Conservation (phyloP, 2,329 filamentous ascomycete genomes). For the Arthrobotrys megalospora region DNA sequence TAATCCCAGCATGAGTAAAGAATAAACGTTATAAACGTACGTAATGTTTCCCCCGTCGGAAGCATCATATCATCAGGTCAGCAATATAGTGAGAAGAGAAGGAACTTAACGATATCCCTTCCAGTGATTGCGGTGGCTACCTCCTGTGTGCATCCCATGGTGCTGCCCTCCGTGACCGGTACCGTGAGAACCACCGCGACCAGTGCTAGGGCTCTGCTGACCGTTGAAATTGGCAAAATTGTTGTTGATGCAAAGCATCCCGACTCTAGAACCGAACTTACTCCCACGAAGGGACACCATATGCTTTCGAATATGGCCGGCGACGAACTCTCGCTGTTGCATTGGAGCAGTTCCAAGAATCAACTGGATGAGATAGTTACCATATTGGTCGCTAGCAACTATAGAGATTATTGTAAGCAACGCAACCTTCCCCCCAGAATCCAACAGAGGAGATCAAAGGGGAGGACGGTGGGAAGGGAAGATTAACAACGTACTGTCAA, state of each 20-base stretch:
- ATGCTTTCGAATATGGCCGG: conserved; percentile 95
- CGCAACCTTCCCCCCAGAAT: conserved; percentile 1
- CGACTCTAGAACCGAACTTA: conserved; percentile 97
- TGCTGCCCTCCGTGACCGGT: conserved; percentile 42
- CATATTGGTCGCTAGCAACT: conserved; percentile 95
- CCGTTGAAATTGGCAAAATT: conserved; percentile 46
- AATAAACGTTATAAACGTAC: conserved; percentile 23
- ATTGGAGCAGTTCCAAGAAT: conserved; percentile 89
- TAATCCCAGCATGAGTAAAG: conserved; percentile 33
- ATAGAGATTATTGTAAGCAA: conserved; percentile 24
- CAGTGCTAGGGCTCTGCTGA: conserved; percentile 17
- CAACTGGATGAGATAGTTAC: conserved; percentile 98
- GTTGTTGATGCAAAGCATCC: conserved; percentile 94
- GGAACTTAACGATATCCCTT: conserved; percentile 52
- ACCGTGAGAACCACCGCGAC: conserved; percentile 32
- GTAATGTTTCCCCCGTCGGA: conserved; percentile 1
- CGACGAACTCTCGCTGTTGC: conserved; percentile 93
- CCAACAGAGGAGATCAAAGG: neutral
- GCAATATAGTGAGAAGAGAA: conserved; percentile 63
- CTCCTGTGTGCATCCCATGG: conserved; percentile 23
- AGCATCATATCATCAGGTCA: conserved; percentile 3
- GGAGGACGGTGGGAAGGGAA: neutral
- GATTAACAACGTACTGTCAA: conserved; percentile 78
- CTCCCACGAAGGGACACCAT: conserved; percentile 99
- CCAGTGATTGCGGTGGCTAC: conserved; percentile 41